Evolutionary conservation across 768 basidiomycete species (phyloP).

Genomic region (Termitomyces eurrhizus): DNA sequence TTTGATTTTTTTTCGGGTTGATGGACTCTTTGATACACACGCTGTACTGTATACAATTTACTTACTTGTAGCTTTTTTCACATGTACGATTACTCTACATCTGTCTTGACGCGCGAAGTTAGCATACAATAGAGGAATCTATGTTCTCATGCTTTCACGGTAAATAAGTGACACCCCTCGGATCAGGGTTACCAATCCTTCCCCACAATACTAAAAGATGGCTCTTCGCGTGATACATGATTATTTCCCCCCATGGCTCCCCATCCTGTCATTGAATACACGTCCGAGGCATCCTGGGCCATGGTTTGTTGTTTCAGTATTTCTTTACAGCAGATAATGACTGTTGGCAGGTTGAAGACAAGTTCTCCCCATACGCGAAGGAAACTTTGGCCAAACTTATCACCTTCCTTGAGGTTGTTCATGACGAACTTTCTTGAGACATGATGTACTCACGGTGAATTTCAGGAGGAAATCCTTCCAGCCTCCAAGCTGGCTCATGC

Average conservation of each 20-base stretch:
- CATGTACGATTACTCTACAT: conserved; percentile 1
- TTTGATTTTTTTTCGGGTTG: not conserved
- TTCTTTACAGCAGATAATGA: not conserved
- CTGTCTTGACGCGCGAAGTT: not conserved
- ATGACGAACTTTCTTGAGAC: not conserved
- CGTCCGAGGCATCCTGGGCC: conserved; percentile 84
- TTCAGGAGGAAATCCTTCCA: conserved; percentile 85
- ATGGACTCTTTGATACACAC: conserved; percentile 3
- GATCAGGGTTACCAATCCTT: conserved; percentile 14
- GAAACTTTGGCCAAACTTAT: conserved; percentile 82
- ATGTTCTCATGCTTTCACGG: not conserved
- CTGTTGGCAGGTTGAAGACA: conserved; percentile 70
- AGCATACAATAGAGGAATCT: not conserved
- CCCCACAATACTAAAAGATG: not conserved
- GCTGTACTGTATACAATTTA: conserved; percentile 9
- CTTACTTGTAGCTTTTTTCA: not conserved
- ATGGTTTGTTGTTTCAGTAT: conserved; percentile 47
- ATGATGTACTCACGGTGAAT: not conserved
- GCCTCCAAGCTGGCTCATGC: conserved; percentile 72
- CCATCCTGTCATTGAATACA: conserved; percentile 75
- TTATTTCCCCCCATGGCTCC: conserved; percentile 38
- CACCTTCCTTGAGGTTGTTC: conserved; percentile 72
- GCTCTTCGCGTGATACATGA: conserved; percentile 3
- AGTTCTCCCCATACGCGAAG: conserved; percentile 88
- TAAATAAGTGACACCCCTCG: conserved; percentile 1